Percentiles rank a stretch among this genome's conserved stretches.
Evolutionary conservation across 495 filamentous ascomycete species (phyloP).

Genomic region (Xylaria scruposa): DNA sequence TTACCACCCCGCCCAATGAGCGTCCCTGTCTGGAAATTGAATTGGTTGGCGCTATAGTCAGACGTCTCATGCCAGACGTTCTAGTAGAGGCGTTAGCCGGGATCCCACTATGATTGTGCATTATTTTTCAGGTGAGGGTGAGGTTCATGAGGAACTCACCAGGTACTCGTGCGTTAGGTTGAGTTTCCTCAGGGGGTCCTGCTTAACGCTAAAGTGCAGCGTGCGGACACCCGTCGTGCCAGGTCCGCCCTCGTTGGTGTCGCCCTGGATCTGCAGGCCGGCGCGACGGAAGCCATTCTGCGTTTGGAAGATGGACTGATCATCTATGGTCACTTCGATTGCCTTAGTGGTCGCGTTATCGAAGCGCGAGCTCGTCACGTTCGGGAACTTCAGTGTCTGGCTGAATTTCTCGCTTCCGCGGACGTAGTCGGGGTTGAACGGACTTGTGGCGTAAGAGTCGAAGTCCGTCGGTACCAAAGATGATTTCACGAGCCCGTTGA

Average conservation of each 20-base stretch:
- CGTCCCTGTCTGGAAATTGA: slow-evolving; percentile 60
- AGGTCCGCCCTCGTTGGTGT: slow-evolving; percentile 56
- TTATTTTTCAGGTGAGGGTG: not conserved
- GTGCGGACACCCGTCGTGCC: slow-evolving; percentile 55
- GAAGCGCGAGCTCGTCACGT: slow-evolving; percentile 47
- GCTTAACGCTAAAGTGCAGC: slow-evolving; percentile 60
- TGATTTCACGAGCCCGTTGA: slow-evolving; percentile 51
- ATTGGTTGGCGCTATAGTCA: slow-evolving; percentile 62
- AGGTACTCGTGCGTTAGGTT: slow-evolving; percentile 65
- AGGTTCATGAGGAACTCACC: slow-evolving; percentile 23
- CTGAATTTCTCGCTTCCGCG: slow-evolving; percentile 56
- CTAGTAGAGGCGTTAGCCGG: slow-evolving; percentile 27
- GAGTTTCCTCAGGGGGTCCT: slow-evolving; percentile 52
- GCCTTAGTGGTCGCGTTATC: slow-evolving; percentile 48
- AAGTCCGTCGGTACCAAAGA: slow-evolving; percentile 46
- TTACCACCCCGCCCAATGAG: slow-evolving; percentile 54
- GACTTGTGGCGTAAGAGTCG: slow-evolving; percentile 47
- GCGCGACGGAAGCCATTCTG: slow-evolving; percentile 64
- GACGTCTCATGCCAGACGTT: slow-evolving; percentile 62
- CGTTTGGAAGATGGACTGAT: slow-evolving; percentile 60
- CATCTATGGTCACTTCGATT: slow-evolving; percentile 57
- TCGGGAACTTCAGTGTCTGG: slow-evolving; percentile 53
- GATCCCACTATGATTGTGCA: too few relatives aligned
- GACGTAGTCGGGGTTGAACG: slow-evolving; percentile 56
- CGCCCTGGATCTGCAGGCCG: slow-evolving; percentile 57